Evolutionary conservation across 371 early-diverging fungal genomes (phyloP).

Genomic region (Mortierella sp.): DNA sequence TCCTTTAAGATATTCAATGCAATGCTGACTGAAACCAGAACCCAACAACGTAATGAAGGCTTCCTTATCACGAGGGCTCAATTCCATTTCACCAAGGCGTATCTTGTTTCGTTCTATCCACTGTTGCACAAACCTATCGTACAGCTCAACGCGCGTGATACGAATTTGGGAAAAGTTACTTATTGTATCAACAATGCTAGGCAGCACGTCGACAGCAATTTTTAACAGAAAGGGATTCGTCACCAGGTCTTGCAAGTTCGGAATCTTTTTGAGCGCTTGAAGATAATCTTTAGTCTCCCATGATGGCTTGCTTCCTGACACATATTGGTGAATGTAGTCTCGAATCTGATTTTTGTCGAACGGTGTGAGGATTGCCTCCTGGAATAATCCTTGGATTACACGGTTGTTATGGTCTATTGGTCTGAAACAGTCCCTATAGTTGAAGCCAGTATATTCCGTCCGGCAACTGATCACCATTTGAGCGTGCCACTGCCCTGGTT

Average conservation of each 20-base stretch:
- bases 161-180: not conserved
- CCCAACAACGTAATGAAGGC: no score
- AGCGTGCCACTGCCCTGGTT: constrained; percentile 1
- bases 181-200: not conserved
- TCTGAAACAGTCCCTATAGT: constrained; percentile 6
- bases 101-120: constrained; percentile 1
- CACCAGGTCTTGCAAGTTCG: no score
- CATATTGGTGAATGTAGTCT: not conserved
- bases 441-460: not conserved
- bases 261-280: not conserved
- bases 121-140: constrained; percentile 11
- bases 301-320: no score
- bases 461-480: no score
- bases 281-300: not conserved
- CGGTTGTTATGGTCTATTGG: not conserved
- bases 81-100: not conserved
- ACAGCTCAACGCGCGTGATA: constrained; percentile 9
- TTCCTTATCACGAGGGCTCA: no score
- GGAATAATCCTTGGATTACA: not conserved
- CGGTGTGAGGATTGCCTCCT: constrained; percentile 2
- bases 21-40: no score
- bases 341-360: not conserved
- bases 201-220: not conserved
- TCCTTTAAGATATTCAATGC: no score
- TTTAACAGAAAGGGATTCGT: no score